These are phyloP conservation scores for Penicillium steckii DNA, from an alignment of 495 filamentous ascomycete genomes.

Conservation along the genomic window DNA sequence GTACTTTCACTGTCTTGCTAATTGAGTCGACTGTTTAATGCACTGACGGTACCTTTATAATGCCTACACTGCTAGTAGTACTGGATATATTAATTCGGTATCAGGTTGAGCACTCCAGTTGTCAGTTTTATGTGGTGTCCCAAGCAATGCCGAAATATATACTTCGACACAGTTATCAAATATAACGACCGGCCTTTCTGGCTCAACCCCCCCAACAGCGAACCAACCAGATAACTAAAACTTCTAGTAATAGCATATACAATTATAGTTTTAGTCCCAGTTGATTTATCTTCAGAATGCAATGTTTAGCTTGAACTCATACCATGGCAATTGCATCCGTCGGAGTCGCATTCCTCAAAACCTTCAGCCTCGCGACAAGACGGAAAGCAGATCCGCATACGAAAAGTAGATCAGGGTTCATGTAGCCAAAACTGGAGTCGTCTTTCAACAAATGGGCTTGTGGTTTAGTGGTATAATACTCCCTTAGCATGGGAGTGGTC, in stretches of 20 bases:
- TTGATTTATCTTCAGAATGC: not conserved
- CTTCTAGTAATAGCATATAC: no score
- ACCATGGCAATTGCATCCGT: conserved; percentile 1
- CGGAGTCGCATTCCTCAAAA: conserved; percentile 12
- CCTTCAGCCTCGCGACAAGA: not conserved
- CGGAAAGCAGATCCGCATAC: not conserved
- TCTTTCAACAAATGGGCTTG: conserved; percentile 32
- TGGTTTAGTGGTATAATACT: conserved; percentile 49
- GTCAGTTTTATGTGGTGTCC: no score
- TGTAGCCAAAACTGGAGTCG: not conserved
- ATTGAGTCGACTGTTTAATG: no score
- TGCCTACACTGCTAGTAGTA: no score
- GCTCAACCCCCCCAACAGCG: no score
- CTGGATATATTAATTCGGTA: no score
- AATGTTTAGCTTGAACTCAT: not conserved
- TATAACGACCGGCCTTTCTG: no score
- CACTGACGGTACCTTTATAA: no score
- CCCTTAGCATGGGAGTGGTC: conserved; percentile 54
- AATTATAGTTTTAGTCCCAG: not conserved
- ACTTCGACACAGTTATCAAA: no score
- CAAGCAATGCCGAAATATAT: no score
- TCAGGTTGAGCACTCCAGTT: no score
- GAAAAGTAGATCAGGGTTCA: not conserved
- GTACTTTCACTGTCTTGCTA: not conserved
- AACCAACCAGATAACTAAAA: no score